Percentiles rank a stretch among this genome's conserved stretches.
Conservation (phyloP, 2,329 filamentous ascomycete genomes). For the Beauveria rudraprayagi region DNA sequence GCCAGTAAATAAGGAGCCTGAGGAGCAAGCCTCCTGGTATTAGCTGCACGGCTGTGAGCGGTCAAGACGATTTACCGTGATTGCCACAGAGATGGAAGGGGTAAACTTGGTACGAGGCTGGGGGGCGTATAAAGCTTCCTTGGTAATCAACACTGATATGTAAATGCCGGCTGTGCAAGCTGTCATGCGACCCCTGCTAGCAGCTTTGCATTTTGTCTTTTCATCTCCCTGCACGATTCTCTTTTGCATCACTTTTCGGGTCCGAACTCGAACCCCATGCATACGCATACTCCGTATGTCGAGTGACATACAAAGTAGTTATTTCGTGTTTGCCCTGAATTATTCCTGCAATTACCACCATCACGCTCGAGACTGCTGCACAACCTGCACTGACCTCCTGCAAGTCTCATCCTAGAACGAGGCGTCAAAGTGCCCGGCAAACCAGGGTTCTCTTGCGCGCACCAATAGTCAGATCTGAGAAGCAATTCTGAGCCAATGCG, state of each 20-base stretch:
- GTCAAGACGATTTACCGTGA: not conserved
- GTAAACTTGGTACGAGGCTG: not conserved
- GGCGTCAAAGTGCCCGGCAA: not conserved
- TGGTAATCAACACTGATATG: too few relatives aligned
- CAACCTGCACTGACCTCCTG: constrained; percentile 3
- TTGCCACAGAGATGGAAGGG: not conserved
- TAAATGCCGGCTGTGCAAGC: not conserved
- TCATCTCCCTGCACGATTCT: not conserved
- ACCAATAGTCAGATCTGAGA: too few relatives aligned
- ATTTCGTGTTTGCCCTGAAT: not conserved
- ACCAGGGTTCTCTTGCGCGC: not conserved
- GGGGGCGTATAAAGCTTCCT: not conserved
- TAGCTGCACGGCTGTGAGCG: not conserved
- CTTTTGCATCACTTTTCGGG: not conserved
- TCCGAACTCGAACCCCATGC: not conserved
- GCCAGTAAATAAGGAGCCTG: not conserved
- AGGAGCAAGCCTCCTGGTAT: not conserved
- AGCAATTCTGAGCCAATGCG: too few relatives aligned
- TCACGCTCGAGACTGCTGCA: not conserved
- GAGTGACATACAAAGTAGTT: not conserved
- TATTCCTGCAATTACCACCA: constrained; percentile 9
- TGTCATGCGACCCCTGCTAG: not conserved
- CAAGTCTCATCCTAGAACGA: constrained; percentile 5
- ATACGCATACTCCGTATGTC: not conserved
- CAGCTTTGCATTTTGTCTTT: not conserved